A percentile compares a stretch with the other conserved stretches of the same genome.
Evolutionary conservation across 495 filamentous ascomycete genomes (phyloP).

Genomic region (Staphylotrichum longicolle): DNA sequence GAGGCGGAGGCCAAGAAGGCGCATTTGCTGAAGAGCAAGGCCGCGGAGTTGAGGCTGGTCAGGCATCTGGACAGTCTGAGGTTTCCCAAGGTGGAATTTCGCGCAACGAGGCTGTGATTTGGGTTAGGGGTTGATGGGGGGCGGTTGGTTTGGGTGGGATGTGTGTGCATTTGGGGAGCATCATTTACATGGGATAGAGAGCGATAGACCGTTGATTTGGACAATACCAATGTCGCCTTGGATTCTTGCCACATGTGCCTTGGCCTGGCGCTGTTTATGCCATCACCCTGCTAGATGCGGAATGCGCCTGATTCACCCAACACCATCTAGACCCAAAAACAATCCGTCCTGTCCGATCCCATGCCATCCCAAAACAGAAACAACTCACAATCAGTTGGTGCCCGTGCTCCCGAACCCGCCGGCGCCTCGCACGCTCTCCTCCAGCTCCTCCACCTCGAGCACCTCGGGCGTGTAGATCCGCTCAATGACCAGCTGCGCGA

Average conservation of each 20-base stretch:
- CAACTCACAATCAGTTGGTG: constrained; percentile 33
- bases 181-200: constrained; percentile 6
- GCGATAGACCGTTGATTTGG: constrained; percentile 10
- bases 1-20: constrained; percentile 52
- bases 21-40: constrained; percentile 67
- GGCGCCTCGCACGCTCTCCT: constrained; percentile 84
- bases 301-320: neutral
- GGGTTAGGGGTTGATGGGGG: neutral
- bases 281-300: neutral
- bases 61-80: constrained; percentile 65
- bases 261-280: neutral
- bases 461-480: constrained; percentile 91
- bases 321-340: neutral
- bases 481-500: constrained; percentile 93
- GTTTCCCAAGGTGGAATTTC: constrained; percentile 59
- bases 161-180: neutral
- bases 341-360: neutral
- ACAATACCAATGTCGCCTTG: neutral
- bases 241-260: neutral
- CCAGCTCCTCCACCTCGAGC: constrained; percentile 77
- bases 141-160: neutral
- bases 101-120: constrained; percentile 49
- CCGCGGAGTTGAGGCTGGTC: constrained; percentile 76
- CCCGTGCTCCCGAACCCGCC: constrained; percentile 94
- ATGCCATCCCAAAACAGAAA: constrained; percentile 5